Evolutionary conservation across 108 stramenopile species (phyloP), one percentile per base, ranked within the genome.

Genomic region (Cyclotella atomus): DNA sequence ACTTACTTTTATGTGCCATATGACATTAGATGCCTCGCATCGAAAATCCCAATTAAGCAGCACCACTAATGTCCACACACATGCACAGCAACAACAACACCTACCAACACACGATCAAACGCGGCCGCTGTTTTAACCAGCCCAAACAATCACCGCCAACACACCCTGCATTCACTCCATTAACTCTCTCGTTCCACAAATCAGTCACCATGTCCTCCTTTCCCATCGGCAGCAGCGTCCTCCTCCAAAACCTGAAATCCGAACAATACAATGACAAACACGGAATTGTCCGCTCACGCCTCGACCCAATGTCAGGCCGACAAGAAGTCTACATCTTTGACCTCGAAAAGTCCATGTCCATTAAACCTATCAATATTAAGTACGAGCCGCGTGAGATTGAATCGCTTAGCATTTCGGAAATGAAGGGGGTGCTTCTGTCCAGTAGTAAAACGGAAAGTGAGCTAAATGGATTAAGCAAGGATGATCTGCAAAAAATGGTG

Each of bases 221-320:
- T 56, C 87, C 88, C 14, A 57, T 86, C 45, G 85, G 85, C 61
- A 55, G 86, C 43, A 56, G 71, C 41, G 87, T 92, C 56, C 52
- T 88, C 14, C 84, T 92, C 15, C 75, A 88, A 46, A 74, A 78
- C 33, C 74, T 92, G 28, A 50, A 73, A 6, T 83, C 83, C 19
- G 57, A 70, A 6, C 84, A 92, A 64, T 76, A 84, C 80, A 92
- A 92, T 68, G 89, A 82, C 66, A 89, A 89, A 64, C 73, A 54
- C n/a, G 91, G 91, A 38, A 79, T 89, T 41, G 86, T 89, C 20
- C 62, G 74, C 34, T 79, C 87, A 0, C 30, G 17, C 3, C 63
- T 86, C 21, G 19, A 59, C 21, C 50, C 68, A 20, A 77, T 59
- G 9, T 44, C 43, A 8, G 64, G 47, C 63, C 87, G 91, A 8